Evolutionary conservation across 2,329 filamentous ascomycete species (phyloP).

Genomic region (Trichoderma aggressivum): DNA sequence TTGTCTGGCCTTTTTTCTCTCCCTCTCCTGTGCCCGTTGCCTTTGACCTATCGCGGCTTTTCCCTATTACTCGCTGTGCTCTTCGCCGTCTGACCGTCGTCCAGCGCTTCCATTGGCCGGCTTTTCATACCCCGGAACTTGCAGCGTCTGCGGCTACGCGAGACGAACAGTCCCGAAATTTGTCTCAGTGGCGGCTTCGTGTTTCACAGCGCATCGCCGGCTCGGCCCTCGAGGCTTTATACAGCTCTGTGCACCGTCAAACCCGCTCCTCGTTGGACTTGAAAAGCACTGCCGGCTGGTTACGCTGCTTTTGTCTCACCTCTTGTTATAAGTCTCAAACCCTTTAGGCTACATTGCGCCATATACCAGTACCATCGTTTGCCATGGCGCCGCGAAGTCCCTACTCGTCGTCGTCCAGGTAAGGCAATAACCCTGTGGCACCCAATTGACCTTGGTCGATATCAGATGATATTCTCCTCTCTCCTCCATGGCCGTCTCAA

Average conservation of each 20-base stretch:
- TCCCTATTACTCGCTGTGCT: not conserved
- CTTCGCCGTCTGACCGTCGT: not conserved
- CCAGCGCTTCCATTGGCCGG: not conserved
- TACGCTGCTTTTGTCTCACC: not conserved
- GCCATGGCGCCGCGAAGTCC: conserved; percentile 30
- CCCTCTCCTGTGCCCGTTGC: not conserved
- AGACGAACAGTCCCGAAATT: conserved; percentile 5
- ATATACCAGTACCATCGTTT: conserved; percentile 4
- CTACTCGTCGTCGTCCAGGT: conserved; percentile 29
- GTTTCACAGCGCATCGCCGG: conserved; percentile 9
- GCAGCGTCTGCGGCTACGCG: conserved; percentile 13
- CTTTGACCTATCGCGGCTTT: not conserved
- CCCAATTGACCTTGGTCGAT: not conserved
- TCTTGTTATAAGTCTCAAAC: not conserved
- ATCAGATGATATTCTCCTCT: not conserved
- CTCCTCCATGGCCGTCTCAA: not conserved
- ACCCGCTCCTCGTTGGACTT: not conserved
- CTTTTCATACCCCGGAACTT: not conserved
- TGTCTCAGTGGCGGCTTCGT: conserved; percentile 1
- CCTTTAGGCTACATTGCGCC: not conserved
- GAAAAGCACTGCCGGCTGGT: not conserved
- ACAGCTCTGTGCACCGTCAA: not conserved
- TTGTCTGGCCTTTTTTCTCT: not conserved
- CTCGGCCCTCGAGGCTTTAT: not conserved
- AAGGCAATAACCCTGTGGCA: not conserved